phyloP scores from a whole-genome alignment of 1,139 yeast species.

The Candida pseudoviswanathii region DNA sequence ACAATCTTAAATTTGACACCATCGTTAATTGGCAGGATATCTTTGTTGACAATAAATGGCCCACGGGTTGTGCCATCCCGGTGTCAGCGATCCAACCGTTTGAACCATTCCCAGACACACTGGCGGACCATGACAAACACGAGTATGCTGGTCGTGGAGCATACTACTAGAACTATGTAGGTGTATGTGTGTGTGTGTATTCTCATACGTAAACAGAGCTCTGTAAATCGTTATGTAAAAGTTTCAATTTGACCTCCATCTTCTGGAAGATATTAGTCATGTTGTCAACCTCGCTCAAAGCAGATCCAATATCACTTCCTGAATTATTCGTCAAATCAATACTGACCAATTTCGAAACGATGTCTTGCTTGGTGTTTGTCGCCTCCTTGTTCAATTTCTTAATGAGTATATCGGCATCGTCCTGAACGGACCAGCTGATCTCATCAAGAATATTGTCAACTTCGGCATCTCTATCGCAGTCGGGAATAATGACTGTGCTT shows the following conservation, averaged over 20 bases:
- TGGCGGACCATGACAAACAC: background rate
- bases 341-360: constrained; percentile 38
- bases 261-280: constrained; percentile 52
- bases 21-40: constrained; percentile 42
- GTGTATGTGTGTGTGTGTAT: no score
- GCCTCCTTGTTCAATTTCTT: constrained; percentile 56
- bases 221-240: constrained; percentile 3
- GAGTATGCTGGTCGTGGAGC: constrained; percentile 18
- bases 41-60: constrained; percentile 47
- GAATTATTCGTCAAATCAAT: constrained; percentile 44
- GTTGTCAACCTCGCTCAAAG: constrained; percentile 66
- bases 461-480: constrained; percentile 45
- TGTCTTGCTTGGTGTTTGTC: constrained; percentile 38
- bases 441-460: constrained; percentile 75
- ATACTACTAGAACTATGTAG: constrained; percentile 11
- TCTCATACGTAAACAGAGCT: background rate
- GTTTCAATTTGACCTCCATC: constrained; percentile 32
- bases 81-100: constrained; percentile 20
- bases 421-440: constrained; percentile 70
- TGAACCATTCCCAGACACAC: constrained; percentile 11
- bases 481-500: constrained; percentile 8
- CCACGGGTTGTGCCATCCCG: constrained; percentile 45
- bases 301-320: constrained; percentile 38
- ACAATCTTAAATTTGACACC: constrained; percentile 40
- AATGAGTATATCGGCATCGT: constrained; percentile 59